phyloP scores from a whole-genome alignment of 2,329 filamentous ascomycete genomes.

The Sarocladium kiliense region DNA sequence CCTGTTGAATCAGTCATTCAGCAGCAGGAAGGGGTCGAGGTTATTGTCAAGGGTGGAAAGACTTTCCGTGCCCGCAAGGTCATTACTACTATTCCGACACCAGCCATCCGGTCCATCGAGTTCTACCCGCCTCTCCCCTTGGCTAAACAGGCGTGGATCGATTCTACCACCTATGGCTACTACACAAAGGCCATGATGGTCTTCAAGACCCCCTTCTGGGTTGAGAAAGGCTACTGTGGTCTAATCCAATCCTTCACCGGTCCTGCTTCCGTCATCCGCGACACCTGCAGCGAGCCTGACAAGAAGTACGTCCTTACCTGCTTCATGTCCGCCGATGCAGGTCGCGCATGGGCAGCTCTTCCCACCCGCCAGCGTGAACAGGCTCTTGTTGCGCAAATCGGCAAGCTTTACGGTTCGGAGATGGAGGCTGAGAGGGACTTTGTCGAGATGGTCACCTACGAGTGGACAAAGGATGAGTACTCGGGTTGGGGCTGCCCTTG shows the following conservation, averaged over 20 bases:
- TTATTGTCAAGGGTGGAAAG: constrained; percentile 16
- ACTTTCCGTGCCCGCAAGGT: constrained; percentile 35
- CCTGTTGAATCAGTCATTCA: constrained; percentile 27
- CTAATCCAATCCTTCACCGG: constrained; percentile 38
- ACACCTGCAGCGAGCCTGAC: constrained; percentile 29
- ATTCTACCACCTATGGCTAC: constrained; percentile 35
- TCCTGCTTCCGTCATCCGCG: constrained; percentile 39
- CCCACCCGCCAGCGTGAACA: constrained; percentile 15
- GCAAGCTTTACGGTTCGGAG: constrained; percentile 16
- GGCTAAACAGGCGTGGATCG: constrained; percentile 27
- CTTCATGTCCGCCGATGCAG: constrained; percentile 33
- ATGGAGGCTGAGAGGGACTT: constrained; percentile 18
- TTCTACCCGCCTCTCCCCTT: constrained; percentile 42
- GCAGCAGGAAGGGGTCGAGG: constrained; percentile 16
- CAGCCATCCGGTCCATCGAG: constrained; percentile 36
- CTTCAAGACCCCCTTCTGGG: constrained; percentile 35
- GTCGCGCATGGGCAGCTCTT: constrained; percentile 24
- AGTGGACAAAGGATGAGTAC: constrained; percentile 33
- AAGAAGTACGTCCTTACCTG: constrained; percentile 29
- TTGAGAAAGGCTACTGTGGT: constrained; percentile 35
- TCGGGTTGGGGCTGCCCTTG: constrained; percentile 35
- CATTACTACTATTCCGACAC: constrained; percentile 43
- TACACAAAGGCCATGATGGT: constrained; percentile 46
- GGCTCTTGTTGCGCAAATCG: constrained; percentile 22
- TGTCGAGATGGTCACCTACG: constrained; percentile 25